These are phyloP conservation scores for Ophiostoma ips DNA, from an alignment of 2,329 filamentous ascomycete species.

Conservation along the genomic window DNA sequence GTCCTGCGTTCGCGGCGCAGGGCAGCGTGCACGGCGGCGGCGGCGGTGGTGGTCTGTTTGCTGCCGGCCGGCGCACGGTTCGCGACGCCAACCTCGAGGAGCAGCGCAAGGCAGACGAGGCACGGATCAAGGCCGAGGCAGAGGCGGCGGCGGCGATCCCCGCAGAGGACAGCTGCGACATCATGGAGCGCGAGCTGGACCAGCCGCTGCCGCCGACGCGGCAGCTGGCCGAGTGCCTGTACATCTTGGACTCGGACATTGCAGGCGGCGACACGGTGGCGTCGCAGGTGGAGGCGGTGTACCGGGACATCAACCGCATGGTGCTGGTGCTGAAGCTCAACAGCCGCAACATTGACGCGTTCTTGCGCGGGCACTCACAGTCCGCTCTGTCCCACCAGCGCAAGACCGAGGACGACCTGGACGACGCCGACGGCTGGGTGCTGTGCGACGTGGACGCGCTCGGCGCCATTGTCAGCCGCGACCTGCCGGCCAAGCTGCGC, in stretches of 20 bases:
- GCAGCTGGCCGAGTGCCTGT: conserved; percentile 51
- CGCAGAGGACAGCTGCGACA: conserved; percentile 56
- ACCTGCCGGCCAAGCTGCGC: conserved; percentile 51
- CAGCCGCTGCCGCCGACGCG: conserved; percentile 48
- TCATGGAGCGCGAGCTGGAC: conserved; percentile 44
- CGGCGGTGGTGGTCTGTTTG: too few species aligned
- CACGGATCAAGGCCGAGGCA: conserved; percentile 39
- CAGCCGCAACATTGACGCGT: conserved; percentile 48
- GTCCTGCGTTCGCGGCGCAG: conserved; percentile 20
- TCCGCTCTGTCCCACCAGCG: too few species aligned
- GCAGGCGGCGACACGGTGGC: conserved; percentile 43
- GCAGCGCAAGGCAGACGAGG: conserved; percentile 37
- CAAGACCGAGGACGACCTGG: conserved; percentile 49
- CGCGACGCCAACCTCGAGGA: conserved; percentile 36
- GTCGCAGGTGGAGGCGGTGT: conserved; percentile 51
- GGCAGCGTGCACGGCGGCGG: background rate
- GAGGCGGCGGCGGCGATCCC: conserved; percentile 46
- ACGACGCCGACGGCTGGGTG: conserved; percentile 54
- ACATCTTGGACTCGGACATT: conserved; percentile 30
- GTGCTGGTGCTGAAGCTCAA: conserved; percentile 86
- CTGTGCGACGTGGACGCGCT: conserved; percentile 64
- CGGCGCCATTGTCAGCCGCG: conserved; percentile 44
- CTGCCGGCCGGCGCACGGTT: conserved; percentile 24
- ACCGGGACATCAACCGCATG: conserved; percentile 83
- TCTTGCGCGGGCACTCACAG: conserved; percentile 54